Conservation (phyloP, 2,329 filamentous ascomycete genomes). For the Beauveria pseudobassiana region DNA sequence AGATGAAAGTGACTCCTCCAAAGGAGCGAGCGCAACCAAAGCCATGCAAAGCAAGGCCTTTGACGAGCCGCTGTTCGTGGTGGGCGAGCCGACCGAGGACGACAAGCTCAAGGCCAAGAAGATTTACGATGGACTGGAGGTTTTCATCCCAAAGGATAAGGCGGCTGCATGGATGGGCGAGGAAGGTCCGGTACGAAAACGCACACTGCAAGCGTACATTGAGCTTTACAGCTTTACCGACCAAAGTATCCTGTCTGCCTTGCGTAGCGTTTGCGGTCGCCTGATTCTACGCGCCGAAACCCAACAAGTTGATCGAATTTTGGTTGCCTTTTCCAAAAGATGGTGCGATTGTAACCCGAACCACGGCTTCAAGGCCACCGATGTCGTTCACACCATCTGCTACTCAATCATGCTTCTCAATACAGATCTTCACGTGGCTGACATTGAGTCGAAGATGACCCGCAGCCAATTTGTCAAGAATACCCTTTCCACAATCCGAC, state of each 20-base stretch:
- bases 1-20: constrained; percentile 29
- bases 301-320: constrained; percentile 90
- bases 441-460: constrained; percentile 96
- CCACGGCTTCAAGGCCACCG: constrained; percentile 84
- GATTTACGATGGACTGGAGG: constrained; percentile 79
- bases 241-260: constrained; percentile 68
- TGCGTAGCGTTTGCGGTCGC: constrained; percentile 74
- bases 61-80: constrained; percentile 50
- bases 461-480: constrained; percentile 92
- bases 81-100: constrained; percentile 55
- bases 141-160: constrained; percentile 69
- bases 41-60: constrained; percentile 34
- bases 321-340: constrained; percentile 78
- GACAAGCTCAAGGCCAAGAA: constrained; percentile 72
- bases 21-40: constrained; percentile 20
- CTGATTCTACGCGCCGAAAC: constrained; percentile 84
- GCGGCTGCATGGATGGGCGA: constrained; percentile 88
- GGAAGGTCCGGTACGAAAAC: constrained; percentile 50
- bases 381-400: constrained; percentile 94
- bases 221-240: constrained; percentile 80
- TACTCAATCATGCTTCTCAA: constrained; percentile 94
- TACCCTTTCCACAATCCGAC: constrained; percentile 80
- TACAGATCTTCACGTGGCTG: constrained; percentile 89
- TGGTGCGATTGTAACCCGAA: constrained; percentile 93
- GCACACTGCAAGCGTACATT: constrained; percentile 73